phyloP scores from a whole-genome alignment of 345 rosid genomes.

The Ceriops zippeliana region DNA sequence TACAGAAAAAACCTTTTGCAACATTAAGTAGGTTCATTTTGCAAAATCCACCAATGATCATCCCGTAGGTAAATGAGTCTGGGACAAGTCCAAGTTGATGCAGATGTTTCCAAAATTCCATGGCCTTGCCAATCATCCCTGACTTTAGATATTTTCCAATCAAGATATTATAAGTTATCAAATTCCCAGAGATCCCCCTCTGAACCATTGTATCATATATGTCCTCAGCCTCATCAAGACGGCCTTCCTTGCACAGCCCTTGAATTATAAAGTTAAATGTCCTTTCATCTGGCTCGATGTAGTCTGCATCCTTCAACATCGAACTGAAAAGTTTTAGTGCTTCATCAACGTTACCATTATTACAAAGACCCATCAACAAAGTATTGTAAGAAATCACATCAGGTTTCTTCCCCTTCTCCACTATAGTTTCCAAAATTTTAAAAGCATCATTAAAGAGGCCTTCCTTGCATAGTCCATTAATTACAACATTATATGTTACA shows the following conservation, averaged over 20 bases:
- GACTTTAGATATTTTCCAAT: conserved; percentile 44
- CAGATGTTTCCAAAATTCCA: conserved; percentile 56
- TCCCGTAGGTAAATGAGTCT: conserved; percentile 43
- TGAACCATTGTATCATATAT: conserved; percentile 42
- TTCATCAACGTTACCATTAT: conserved; percentile 47
- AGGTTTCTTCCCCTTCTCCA: conserved; percentile 50
- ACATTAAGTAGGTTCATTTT: conserved; percentile 46
- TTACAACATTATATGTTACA: conserved; percentile 53
- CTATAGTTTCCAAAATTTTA: conserved; percentile 47
- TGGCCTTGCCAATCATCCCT: conserved; percentile 43
- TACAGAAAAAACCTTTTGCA: conserved; percentile 56
- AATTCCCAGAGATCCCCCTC: conserved; percentile 41
- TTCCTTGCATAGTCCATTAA: conserved; percentile 55
- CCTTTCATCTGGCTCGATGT: conserved; percentile 41
- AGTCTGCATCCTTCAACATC: conserved; percentile 34
- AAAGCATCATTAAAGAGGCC: conserved; percentile 49
- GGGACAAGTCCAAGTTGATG: conserved; percentile 41
- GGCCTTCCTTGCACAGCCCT: conserved; percentile 51
- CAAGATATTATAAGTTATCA: conserved; percentile 44
- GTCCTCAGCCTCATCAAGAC: conserved; percentile 42
- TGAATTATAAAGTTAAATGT: conserved; percentile 51
- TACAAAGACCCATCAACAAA: conserved; percentile 50
- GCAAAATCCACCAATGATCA: conserved; percentile 54
- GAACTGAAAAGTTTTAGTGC: conserved; percentile 45
- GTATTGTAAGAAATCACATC: conserved; percentile 52